Evolutionary conservation across 176 grass and related monocot species (phyloP).

Genomic region (Chloris gayana): DNA sequence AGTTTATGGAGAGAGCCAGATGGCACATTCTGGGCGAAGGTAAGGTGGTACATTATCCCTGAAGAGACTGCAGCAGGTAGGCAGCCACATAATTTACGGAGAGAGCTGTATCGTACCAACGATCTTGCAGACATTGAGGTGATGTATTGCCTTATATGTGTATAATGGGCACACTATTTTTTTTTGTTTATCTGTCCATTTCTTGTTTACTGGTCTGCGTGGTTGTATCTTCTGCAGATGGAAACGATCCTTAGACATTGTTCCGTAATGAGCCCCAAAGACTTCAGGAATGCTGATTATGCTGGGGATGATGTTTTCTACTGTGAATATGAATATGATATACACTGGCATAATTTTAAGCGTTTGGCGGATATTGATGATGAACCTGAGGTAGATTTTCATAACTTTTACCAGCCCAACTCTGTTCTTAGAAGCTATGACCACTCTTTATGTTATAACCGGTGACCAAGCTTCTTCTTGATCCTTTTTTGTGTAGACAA

Average conservation of each 20-base stretch:
- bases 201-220: neutral
- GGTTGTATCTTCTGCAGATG: constrained; percentile 57
- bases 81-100: constrained; percentile 89
- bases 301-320: constrained; percentile 97
- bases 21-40: constrained; percentile 72
- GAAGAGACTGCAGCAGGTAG: constrained; percentile 94
- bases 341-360: constrained; percentile 98
- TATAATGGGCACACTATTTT: neutral
- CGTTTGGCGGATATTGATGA: constrained; percentile 77
- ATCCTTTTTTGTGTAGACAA: constrained; percentile 49
- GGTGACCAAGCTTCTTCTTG: constrained; percentile 1
- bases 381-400: constrained; percentile 51
- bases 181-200: constrained; percentile 2
- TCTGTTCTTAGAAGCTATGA: constrained; percentile 4
- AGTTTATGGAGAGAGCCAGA: constrained; percentile 83
- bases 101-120: constrained; percentile 84
- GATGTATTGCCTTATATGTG: constrained; percentile 1
- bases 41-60: constrained; percentile 86
- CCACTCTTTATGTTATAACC: constrained; percentile 3
- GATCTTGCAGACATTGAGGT: constrained; percentile 79
- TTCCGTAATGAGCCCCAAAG: constrained; percentile 72
- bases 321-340: constrained; percentile 97
- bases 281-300: constrained; percentile 68
- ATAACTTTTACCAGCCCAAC: neutral
- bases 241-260: constrained; percentile 90